A percentile compares a stretch with the other conserved stretches of the same genome.
These are phyloP conservation scores for Papiliotrema flavescens DNA, from an alignment of 1,284 basidiomycete species.

Conservation along the genomic window DNA sequence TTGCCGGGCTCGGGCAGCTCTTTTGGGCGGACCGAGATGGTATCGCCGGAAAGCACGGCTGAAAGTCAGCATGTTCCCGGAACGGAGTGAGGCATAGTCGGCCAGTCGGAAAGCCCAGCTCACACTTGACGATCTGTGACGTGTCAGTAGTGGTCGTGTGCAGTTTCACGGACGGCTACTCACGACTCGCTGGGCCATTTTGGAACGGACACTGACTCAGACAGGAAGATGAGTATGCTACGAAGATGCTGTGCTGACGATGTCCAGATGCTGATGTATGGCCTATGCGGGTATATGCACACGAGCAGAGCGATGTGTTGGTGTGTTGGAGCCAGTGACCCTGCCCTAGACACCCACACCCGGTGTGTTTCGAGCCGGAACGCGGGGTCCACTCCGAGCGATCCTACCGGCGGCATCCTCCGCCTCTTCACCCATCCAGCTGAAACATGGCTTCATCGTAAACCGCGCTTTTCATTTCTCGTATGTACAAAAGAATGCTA, in stretches of 20 bases:
- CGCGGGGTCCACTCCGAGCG: too few species aligned
- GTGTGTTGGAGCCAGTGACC: too few species aligned
- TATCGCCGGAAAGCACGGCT: conserved; percentile 87
- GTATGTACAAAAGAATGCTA: not conserved
- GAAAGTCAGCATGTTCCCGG: conserved; percentile 5
- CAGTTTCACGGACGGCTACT: conserved; percentile 13
- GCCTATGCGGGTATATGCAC: too few species aligned
- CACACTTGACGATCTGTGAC: conserved; percentile 46
- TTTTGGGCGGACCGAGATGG: conserved; percentile 69
- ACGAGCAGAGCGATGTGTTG: too few species aligned
- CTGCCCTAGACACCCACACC: too few species aligned
- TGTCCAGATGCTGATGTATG: too few species aligned
- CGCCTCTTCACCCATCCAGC: too few species aligned
- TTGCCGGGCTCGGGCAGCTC: conserved; percentile 73
- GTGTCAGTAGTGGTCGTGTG: conserved; percentile 10
- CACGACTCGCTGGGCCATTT: conserved; percentile 46
- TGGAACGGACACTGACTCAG: not conserved
- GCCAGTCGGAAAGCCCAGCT: conserved; percentile 5
- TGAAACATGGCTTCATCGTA: too few species aligned
- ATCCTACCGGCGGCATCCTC: too few species aligned
- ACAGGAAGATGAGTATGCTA: too few species aligned
- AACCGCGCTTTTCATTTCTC: not conserved
- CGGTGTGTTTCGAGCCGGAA: too few species aligned
- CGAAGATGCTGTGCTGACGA: too few species aligned
- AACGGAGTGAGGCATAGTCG: not conserved